phyloP scores from a whole-genome alignment of 2,329 filamentous ascomycete genomes.

The Neonectria neomacrospora region DNA sequence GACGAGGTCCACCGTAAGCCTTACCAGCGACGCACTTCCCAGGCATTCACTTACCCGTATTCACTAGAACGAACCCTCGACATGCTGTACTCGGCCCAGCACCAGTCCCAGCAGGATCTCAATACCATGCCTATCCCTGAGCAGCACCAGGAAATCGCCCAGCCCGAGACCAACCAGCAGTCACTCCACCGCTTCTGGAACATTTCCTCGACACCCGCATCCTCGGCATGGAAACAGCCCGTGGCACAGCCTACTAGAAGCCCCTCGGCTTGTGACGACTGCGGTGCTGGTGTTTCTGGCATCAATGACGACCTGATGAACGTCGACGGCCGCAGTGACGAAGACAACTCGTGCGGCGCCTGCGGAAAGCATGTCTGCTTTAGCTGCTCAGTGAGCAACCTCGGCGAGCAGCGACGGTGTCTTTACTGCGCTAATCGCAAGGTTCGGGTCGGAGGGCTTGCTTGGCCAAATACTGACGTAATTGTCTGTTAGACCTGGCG shows the following conservation, averaged over 20 bases:
- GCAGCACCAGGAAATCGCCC: conserved; percentile 19
- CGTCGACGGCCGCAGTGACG: conserved; percentile 47
- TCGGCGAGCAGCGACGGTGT: conserved; percentile 65
- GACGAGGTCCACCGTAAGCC: conserved; percentile 65
- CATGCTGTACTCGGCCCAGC: conserved; percentile 68
- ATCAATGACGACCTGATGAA: conserved; percentile 51
- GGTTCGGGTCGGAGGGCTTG: conserved; percentile 29
- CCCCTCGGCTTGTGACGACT: conserved; percentile 64
- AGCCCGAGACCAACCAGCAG: conserved; percentile 52
- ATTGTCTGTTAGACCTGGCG: conserved; percentile 35
- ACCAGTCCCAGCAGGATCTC: conserved; percentile 36
- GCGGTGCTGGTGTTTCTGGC: conserved; percentile 50
- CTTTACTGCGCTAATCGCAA: conserved; percentile 61
- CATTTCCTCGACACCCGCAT: conserved; percentile 55
- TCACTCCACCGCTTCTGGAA: conserved; percentile 72
- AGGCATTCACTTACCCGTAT: conserved; percentile 29
- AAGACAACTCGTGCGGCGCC: conserved; percentile 55
- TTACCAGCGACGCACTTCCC: background rate
- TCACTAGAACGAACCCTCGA: conserved; percentile 65
- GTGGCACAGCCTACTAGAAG: conserved; percentile 27
- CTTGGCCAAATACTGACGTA: conserved; percentile 35
- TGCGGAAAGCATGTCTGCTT: conserved; percentile 69
- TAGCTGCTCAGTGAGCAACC: conserved; percentile 68
- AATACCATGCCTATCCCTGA: conserved; percentile 10
- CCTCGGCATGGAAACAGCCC: conserved; percentile 39